Conservation (phyloP, 441 rosid genomes). For the Gossypium gossypioides region DNA sequence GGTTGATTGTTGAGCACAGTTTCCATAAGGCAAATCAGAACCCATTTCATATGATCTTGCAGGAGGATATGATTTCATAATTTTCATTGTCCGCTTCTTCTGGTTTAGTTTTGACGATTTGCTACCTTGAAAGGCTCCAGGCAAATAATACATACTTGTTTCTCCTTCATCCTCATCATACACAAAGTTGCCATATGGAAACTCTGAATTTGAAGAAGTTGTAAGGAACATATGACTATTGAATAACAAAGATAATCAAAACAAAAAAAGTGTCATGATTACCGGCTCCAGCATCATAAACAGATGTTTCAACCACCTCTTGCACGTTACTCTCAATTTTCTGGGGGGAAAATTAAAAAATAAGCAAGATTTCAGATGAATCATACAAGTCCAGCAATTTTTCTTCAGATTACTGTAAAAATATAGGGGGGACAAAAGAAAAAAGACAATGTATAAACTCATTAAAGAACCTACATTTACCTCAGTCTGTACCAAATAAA, state of each 20-base stretch:
- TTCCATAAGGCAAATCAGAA: conserved; percentile 46
- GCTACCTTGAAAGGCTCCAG: conserved; percentile 51
- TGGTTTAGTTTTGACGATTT: conserved; percentile 45
- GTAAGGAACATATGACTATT: conserved; percentile 19
- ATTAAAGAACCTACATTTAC: conserved; percentile 29
- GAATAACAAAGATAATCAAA: conserved; percentile 13
- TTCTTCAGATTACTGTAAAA: background rate
- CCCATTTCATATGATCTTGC: conserved; percentile 59
- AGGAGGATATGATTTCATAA: conserved; percentile 34
- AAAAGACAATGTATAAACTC: conserved; percentile 8
- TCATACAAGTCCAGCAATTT: background rate
- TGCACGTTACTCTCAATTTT: conserved; percentile 63
- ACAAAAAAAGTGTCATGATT: conserved; percentile 15
- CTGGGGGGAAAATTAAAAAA: conserved; percentile 27
- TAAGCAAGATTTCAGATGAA: conserved; percentile 5
- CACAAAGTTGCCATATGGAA: conserved; percentile 40
- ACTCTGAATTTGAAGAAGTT: conserved; percentile 37
- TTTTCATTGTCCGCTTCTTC: conserved; percentile 33
- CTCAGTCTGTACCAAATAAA: conserved; percentile 55
- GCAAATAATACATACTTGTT: conserved; percentile 60
- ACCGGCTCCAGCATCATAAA: conserved; percentile 69
- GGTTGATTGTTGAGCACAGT: conserved; percentile 39
- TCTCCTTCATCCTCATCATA: conserved; percentile 89
- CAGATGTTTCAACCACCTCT: conserved; percentile 81
- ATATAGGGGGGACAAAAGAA: conserved; percentile 7